Evolutionary conservation across 1,139 yeast species (phyloP), one percentile per base, ranked within the genome.

Genomic region (Starmera stellimalicola): DNA sequence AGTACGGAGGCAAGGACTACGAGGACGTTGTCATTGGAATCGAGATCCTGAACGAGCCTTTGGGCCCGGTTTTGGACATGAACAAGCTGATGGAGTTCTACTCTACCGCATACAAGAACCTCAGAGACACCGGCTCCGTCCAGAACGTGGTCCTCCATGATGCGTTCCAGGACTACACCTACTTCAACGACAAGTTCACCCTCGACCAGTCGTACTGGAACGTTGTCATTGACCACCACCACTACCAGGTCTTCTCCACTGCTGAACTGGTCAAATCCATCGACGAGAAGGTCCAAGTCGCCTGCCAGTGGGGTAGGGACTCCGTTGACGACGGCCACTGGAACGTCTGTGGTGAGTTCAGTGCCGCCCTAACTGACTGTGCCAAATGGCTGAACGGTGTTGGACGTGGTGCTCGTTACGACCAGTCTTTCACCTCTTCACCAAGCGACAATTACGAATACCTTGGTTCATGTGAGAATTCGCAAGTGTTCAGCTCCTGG

Each of bases 341-440:
- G 84, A 71, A 73, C 37, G 71, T 88, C 22, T 68, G 74, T 37
- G 97, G 97, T 40, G 98, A 91, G 64, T 91, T 91, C 81, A 70
- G 93, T 20, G 96, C 93, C 15, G 96, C 97, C 2, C 65, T 88
- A 45, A 85, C 95, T 10, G 97, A 91, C 60, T 91, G 98, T 65
- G 77, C 94, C 16, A 68, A 68, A 40, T 83, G 95, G 95, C 64
- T 91, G 40, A 91, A 91, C 50, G 97, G 97, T 48, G 94, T 84
- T 27, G 84, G 85, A 31, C 65, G 77, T 36, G 95, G 95, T 33
- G 78, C 96, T 18, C 74, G 97, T 50, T 87, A 70, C 60, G 87
- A 83, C 33, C 94, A 85, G 18, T 63, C 79, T 32, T 81, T 59
- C 43, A 24, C 16, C 23, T 32, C 32, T 23, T 53, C 55, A 30